Evolutionary conservation across 148 eudicot species (phyloP).

Genomic region (Spergularia bocconei): DNA sequence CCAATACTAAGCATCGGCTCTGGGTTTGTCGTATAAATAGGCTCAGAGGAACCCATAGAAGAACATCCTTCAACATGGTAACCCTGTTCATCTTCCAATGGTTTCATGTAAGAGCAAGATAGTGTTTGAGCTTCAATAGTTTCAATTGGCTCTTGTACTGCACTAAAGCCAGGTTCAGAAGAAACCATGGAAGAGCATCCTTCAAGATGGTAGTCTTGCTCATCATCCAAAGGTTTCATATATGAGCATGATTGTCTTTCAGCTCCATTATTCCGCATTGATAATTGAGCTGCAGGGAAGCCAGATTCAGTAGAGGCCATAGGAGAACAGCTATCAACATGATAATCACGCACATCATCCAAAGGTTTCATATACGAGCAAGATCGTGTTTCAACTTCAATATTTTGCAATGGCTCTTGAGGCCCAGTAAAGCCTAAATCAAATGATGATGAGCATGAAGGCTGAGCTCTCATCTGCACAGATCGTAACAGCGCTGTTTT

Average conservation of each 20-base stretch:
- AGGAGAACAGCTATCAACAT: constrained; percentile 39
- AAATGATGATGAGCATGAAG: constrained; percentile 47
- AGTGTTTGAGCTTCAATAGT: constrained; percentile 43
- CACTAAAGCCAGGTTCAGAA: constrained; percentile 38
- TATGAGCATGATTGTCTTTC: constrained; percentile 50
- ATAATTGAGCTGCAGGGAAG: constrained; percentile 39
- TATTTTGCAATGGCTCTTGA: constrained; percentile 43
- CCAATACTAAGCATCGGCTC: constrained; percentile 37
- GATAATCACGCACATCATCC: constrained; percentile 54
- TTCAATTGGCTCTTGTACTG: constrained; percentile 34
- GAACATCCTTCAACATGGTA: constrained; percentile 42
- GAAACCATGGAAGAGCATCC: constrained; percentile 37
- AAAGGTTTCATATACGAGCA: constrained; percentile 61
- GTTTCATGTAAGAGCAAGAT: constrained; percentile 52
- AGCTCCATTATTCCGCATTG: constrained; percentile 35
- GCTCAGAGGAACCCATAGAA: constrained; percentile 32
- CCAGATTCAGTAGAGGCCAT: constrained; percentile 39
- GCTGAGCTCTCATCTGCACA: constrained; percentile 89
- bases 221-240: constrained; percentile 60
- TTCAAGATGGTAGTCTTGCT: constrained; percentile 45
- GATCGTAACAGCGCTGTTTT: constrained; percentile 88
- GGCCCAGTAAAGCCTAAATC: constrained; percentile 40
- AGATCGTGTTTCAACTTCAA: constrained; percentile 47
- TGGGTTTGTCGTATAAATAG: neutral
- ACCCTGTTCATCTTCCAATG: constrained; percentile 53